phyloP scores from a whole-genome alignment of 2,329 filamentous ascomycete species.

The Dactylellina leptospora region DNA sequence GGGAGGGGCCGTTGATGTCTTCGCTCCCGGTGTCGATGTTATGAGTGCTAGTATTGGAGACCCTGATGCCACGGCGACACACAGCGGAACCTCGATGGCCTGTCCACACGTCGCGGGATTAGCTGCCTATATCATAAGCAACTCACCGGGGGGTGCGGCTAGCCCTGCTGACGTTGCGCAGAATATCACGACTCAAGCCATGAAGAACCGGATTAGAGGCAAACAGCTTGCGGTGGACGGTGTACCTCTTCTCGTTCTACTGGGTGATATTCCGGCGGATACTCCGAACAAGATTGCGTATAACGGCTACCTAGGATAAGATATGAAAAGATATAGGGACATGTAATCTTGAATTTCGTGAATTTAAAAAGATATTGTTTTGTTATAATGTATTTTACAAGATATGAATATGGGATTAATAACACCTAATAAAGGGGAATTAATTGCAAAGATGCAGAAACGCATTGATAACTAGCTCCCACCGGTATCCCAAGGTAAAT shows the following conservation, averaged over 20 bases:
- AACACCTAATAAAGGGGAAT: no score
- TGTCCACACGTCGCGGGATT: constrained; percentile 67
- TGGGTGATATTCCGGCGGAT: background rate
- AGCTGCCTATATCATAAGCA: constrained; percentile 62
- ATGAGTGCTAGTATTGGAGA: constrained; percentile 65
- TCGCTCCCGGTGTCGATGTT: constrained; percentile 67
- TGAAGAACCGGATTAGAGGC: background rate
- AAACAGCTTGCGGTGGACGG: background rate
- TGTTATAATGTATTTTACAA: no score
- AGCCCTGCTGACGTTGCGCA: background rate
- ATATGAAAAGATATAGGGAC: no score
- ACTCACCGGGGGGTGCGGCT: background rate
- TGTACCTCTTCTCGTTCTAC: background rate
- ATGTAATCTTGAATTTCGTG: no score
- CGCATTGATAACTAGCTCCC: no score
- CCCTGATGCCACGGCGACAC: constrained; percentile 63
- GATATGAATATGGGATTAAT: no score
- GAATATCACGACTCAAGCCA: background rate
- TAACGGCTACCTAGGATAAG: background rate
- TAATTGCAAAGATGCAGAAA: no score
- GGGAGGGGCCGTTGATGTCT: constrained; percentile 65
- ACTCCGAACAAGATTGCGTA: background rate
- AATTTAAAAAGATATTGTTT: no score
- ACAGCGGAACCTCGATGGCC: constrained; percentile 65
- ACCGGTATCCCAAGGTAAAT: no score